Percentiles rank a stretch among this genome's conserved stretches.
phyloP scores from a whole-genome alignment of 2,329 filamentous ascomycete genomes.

The Raffaelea deltoideospora region DNA sequence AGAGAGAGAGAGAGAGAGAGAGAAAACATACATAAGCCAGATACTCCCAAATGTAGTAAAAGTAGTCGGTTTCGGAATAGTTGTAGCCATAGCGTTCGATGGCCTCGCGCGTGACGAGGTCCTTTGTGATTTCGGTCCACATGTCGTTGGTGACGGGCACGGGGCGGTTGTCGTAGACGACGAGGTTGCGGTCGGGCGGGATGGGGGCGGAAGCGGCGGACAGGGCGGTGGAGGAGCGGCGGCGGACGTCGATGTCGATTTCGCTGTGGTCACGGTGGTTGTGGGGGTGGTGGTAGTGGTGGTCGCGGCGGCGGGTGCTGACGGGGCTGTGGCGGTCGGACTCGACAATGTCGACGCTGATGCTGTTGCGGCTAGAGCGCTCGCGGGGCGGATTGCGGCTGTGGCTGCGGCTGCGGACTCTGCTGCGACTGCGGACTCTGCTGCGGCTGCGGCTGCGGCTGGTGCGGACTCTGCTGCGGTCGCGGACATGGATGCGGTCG shows the following conservation, averaged over 20 bases:
- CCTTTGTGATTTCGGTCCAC: slow-evolving; percentile 97
- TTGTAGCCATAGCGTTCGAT: slow-evolving; percentile 74
- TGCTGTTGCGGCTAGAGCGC: slow-evolving; percentile 15
- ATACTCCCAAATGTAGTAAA: slow-evolving; percentile 89
- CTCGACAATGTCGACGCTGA: slow-evolving; percentile 32
- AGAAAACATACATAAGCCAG: slow-evolving; percentile 59
- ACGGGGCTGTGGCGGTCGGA: too few relatives aligned
- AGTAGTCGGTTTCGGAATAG: slow-evolving; percentile 77
- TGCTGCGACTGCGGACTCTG: slow-evolving; percentile 13
- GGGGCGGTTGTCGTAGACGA: slow-evolving; percentile 13
- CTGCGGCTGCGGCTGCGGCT: slow-evolving; percentile 6
- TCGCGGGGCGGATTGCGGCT: too few relatives aligned
- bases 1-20: background rate
- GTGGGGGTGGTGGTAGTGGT: too few relatives aligned
- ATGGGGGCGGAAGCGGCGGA: too few relatives aligned
- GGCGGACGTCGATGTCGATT: slow-evolving; percentile 39
- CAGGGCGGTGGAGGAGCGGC: too few relatives aligned
- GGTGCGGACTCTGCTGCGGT: slow-evolving; percentile 12
- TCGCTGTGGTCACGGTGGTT: slow-evolving; percentile 28
- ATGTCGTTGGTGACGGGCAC: slow-evolving; percentile 45
- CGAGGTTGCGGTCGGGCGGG: slow-evolving; percentile 33
- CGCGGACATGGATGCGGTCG: slow-evolving; percentile 12
- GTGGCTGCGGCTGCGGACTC: slow-evolving; percentile 18
- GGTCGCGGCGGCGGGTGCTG: too few relatives aligned
- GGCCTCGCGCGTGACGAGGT: slow-evolving; percentile 73